Percentiles rank a stretch among this genome's conserved stretches.
phyloP scores from a whole-genome alignment of 2,329 filamentous ascomycete species.

The Alternaria gaisen region DNA sequence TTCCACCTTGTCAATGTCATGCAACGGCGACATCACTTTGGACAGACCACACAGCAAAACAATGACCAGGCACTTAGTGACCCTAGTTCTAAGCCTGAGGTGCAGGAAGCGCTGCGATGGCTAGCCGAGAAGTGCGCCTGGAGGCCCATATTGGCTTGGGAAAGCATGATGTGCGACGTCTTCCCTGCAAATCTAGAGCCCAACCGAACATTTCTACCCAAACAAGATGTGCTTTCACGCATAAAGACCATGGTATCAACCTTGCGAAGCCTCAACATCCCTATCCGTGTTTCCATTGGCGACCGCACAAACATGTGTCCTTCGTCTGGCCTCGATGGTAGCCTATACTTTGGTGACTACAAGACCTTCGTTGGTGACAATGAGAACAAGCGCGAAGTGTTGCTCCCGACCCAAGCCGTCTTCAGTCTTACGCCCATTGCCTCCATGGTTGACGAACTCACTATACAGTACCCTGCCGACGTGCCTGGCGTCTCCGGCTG shows the following conservation, averaged over 20 bases:
- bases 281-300: slow-evolving; percentile 47
- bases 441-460: slow-evolving; percentile 48
- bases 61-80: slow-evolving; percentile 29
- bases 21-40: slow-evolving; percentile 40
- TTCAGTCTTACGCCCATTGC: slow-evolving; percentile 46
- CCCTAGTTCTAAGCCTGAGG: slow-evolving; percentile 39
- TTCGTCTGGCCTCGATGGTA: slow-evolving; percentile 43
- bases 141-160: slow-evolving; percentile 48
- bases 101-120: slow-evolving; percentile 47
- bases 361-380: slow-evolving; percentile 42
- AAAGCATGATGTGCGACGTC: slow-evolving; percentile 49
- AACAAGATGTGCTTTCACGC: slow-evolving; percentile 41
- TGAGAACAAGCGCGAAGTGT: slow-evolving; percentile 34
- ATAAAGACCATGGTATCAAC: slow-evolving; percentile 44
- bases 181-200: slow-evolving; percentile 48
- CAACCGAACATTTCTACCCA: slow-evolving; percentile 39
- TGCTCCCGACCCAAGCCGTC: slow-evolving; percentile 44
- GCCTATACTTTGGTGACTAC: slow-evolving; percentile 48
- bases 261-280: slow-evolving; percentile 40
- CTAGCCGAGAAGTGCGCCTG: slow-evolving; percentile 43
- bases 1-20: slow-evolving; percentile 49
- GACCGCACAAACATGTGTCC: slow-evolving; percentile 38
- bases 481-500: slow-evolving; percentile 44
- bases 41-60: slow-evolving; percentile 21
- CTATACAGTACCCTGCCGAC: slow-evolving; percentile 46